Evolutionary conservation across 805 yeast species (phyloP), one percentile per base, ranked within the genome.

Genomic region (Yamadazyma kitorensis): DNA sequence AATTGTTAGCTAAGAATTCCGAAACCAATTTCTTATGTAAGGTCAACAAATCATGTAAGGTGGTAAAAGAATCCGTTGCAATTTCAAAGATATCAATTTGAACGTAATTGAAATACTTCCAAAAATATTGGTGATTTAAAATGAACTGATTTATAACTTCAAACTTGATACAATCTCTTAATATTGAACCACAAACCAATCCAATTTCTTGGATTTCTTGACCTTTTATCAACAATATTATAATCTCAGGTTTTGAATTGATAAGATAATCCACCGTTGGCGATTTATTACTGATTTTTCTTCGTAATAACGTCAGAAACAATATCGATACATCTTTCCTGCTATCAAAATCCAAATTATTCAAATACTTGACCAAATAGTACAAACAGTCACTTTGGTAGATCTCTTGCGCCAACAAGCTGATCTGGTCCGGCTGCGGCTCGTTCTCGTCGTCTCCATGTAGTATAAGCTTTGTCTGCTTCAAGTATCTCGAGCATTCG

Each of bases 231-330:
- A 93, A 70, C 18, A 72, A 46, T 20, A 69, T 65, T 24, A 93
- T 56, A 3, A 86, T 73, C 39, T 76, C 79, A 5, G 93, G 88
- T 39, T 78, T 74, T 17, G 74, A 57, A 25, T 52, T 47, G 12
- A 82, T 58, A 24, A 93, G 58, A 56, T 88, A 86, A 51, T 91
- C 96, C 13, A 87, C 89, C 0, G 96, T 86, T 12, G 96, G 96
- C 6, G 82, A 75, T 45, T 87, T 74, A 46, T 69, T 75, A 27
- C 87, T 91, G 24, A 80, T 76, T 44, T 82, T 83, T 34, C 95
- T 78, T 48, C 89, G 78, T 42, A 93, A 70, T 26, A 94, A 70
- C 4, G 86, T 80, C 42, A 80, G 75, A 54, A 88, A 87, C 33
- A 93, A 55, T 4, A 76, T 64, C 4, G 78, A 72, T 11, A 87